Percentiles rank a stretch among this genome's conserved stretches.
Evolutionary conservation across 169 alveolate species (phyloP).

Genomic region (Plasmodium gallinaceum): DNA sequence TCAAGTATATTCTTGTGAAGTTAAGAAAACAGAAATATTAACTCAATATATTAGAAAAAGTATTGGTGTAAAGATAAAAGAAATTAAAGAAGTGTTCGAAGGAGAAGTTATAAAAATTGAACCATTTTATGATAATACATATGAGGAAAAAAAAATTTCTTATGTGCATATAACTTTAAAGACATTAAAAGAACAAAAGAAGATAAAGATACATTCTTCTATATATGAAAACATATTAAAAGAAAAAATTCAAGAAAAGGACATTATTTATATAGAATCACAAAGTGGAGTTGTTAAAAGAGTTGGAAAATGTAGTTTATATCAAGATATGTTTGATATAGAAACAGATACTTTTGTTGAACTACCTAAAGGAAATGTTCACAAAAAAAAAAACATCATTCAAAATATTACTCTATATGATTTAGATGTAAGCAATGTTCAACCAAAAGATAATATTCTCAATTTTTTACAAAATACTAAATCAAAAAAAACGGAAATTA

Average conservation of each 20-base stretch:
- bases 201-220: slow-evolving; percentile 97
- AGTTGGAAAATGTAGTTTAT: slow-evolving; percentile 97
- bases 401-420: slow-evolving; percentile 99
- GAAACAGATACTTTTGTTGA: slow-evolving; percentile 98
- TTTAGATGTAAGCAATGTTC: slow-evolving; percentile 98
- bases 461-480: slow-evolving; percentile 91
- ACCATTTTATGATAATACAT: slow-evolving; percentile 45
- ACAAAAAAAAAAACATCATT: slow-evolving; percentile 98
- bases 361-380: slow-evolving; percentile 99
- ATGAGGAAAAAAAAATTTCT: slow-evolving; percentile 92
- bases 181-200: slow-evolving; percentile 98
- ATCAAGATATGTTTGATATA: slow-evolving; percentile 96
- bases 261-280: slow-evolving; percentile 98
- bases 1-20: slow-evolving; percentile 78
- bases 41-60: slow-evolving; percentile 92
- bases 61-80: slow-evolving; percentile 97
- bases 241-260: slow-evolving; percentile 98
- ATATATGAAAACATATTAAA: slow-evolving; percentile 97
- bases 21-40: slow-evolving; percentile 76
- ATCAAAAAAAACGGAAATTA: slow-evolving; percentile 98
- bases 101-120: slow-evolving; percentile 85
- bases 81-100: slow-evolving; percentile 96
- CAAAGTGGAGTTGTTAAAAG: slow-evolving; percentile 97
- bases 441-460: slow-evolving; percentile 89
- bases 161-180: slow-evolving; percentile 96